Evolutionary conservation across 192 early-diverging fungal genomes (phyloP), one percentile per base, ranked within the genome.

Genomic region (Coemansia erecta): DNA sequence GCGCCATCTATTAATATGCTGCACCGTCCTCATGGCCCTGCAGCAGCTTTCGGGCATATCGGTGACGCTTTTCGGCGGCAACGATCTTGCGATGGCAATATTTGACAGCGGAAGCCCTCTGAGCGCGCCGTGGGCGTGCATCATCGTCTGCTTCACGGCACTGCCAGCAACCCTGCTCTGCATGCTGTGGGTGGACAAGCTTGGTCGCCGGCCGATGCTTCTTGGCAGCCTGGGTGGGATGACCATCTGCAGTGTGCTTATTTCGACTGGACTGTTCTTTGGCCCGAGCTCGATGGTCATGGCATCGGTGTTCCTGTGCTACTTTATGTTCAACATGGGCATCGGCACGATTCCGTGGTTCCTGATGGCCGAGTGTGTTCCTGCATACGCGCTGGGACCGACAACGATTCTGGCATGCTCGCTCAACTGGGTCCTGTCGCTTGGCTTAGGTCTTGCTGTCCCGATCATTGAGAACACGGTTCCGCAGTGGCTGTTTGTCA

Each of bases 341-440:
- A 50, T 89, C 8, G 90, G 89, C n/a, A 81, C 84, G 2, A 88
- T 92, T 44, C 87, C 93, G 8, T 93, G 90, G 89, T 68, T 91
- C 55, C 76, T 89, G 49, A 68, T 86, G 0, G 84, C 89, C 9
- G 91, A 93, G 58, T 67, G 85, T 19, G 64, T 87, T 12, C 90
- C 91, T 3, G 80, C 83, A 1, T 88, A 88, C 53, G 89, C 89
- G 0, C 72, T 86, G 8, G 81, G 85, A 12, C 55, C 85, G 11
- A 84, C 87, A 3, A 83, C 84, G 8, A 76, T 84, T n/a, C 46
- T 90, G 8, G 84, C 87, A 33, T 89, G 86, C 26, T 77, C 81
- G 8, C 51, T 87, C 7, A 90, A 93, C 73, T 94, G 91, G 91
- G 61, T 52, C 15, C 56, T 74, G 17, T 70, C 78, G 8, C 79